A percentile compares a stretch with the other conserved stretches of the same genome.
Evolutionary conservation across 768 basidiomycete genomes (phyloP).

Genomic region (Amanita polypyramis): DNA sequence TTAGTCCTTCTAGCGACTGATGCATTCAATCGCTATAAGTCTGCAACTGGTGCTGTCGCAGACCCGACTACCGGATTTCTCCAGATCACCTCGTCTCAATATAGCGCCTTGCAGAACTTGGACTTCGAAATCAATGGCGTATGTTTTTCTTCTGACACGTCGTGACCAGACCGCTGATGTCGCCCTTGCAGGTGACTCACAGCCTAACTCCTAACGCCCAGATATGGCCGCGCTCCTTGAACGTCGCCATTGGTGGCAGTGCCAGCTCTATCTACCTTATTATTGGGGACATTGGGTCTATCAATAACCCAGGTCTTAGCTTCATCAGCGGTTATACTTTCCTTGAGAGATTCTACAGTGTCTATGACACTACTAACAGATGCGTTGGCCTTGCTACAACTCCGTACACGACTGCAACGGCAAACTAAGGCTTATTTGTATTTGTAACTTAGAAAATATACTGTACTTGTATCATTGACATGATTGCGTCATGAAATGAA

Average conservation of each 20-base stretch:
- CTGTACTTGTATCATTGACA: too few species aligned
- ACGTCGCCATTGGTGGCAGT: conserved; percentile 46
- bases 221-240: conserved; percentile 56
- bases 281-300: conserved; percentile 37
- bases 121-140: conserved; percentile 46
- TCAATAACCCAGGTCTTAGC: conserved; percentile 49
- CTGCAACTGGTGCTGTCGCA: conserved; percentile 32
- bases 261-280: conserved; percentile 43
- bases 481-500: too few species aligned
- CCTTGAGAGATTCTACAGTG: conserved; percentile 52
- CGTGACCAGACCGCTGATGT: conserved; percentile 22
- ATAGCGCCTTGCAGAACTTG: conserved; percentile 38
- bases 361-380: conserved; percentile 48
- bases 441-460: too few species aligned
- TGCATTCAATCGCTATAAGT: conserved; percentile 32
- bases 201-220: conserved; percentile 55
- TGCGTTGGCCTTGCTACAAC: conserved; percentile 50
- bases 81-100: conserved; percentile 39
- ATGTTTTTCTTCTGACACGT: conserved; percentile 11
- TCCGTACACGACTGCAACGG: conserved; percentile 34
- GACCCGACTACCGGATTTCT: conserved; percentile 41
- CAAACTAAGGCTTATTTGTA: too few species aligned
- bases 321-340: conserved; percentile 41
- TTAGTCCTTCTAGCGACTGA: conserved; percentile 37
- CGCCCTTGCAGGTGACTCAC: conserved; percentile 27